Percentiles rank a stretch among this genome's conserved stretches.
These are phyloP conservation scores for Hymenoscyphus occultus DNA, from an alignment of 2,329 filamentous ascomycete species.

Conservation along the genomic window DNA sequence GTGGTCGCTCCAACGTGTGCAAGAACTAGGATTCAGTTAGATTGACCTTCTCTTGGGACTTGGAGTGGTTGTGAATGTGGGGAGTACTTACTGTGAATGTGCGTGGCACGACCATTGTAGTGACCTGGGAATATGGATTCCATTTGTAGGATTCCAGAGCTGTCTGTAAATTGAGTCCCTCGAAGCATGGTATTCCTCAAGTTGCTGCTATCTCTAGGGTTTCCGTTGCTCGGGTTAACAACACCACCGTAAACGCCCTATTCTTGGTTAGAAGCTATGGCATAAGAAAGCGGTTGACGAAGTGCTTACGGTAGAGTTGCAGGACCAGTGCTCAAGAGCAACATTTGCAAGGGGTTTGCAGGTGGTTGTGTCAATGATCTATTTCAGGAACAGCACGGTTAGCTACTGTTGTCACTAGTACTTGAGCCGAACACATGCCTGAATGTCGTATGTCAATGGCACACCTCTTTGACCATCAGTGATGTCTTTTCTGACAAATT, in stretches of 20 bases:
- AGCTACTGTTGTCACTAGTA: not conserved
- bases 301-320: conserved; percentile 38
- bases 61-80: not conserved
- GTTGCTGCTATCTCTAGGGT: not conserved
- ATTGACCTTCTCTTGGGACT: too few species aligned
- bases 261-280: not conserved
- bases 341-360: conserved; percentile 39
- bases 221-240: not conserved
- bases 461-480: conserved; percentile 38
- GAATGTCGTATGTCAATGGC: conserved; percentile 39
- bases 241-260: not conserved
- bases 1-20: conserved; percentile 39
- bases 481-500: conserved; percentile 39
- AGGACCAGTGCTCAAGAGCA: conserved; percentile 41
- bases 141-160: conserved; percentile 42
- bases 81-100: conserved; percentile 40
- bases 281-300: not conserved
- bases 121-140: conserved; percentile 44
- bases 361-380: conserved; percentile 37
- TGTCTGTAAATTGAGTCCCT: conserved; percentile 41
- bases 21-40: conserved; percentile 35
- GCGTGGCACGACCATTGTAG: conserved; percentile 43
- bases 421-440: conserved; percentile 26
- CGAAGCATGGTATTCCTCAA: conserved; percentile 37
- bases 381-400: not conserved